These are phyloP conservation scores for Serpula lacrymans DNA, from an alignment of 768 basidiomycete species.

Conservation along the genomic window DNA sequence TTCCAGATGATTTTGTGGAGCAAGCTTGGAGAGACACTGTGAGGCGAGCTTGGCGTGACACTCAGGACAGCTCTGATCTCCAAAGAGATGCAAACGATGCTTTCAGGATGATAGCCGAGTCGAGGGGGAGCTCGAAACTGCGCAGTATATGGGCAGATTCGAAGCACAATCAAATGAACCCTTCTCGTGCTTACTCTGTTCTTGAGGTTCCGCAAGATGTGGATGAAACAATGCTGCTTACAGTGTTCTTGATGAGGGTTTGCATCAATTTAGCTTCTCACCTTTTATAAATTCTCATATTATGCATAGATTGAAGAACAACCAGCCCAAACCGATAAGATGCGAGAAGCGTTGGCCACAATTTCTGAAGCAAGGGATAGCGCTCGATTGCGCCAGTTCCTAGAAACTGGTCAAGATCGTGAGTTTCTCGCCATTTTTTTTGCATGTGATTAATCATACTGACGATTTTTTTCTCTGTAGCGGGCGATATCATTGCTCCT, in stretches of 20 bases:
- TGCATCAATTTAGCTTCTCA: constrained; percentile 14
- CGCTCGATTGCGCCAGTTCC: constrained; percentile 60
- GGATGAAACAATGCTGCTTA: constrained; percentile 75
- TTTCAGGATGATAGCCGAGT: constrained; percentile 65
- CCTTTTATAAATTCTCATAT: constrained; percentile 8
- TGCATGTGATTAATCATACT: constrained; percentile 4
- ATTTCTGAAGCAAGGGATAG: constrained; percentile 78
- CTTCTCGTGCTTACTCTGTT: constrained; percentile 66
- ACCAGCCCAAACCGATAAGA: constrained; percentile 61
- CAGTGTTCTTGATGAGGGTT: constrained; percentile 70
- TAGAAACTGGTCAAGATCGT: constrained; percentile 74
- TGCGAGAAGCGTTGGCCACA: constrained; percentile 68
- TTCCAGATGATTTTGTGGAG: constrained; percentile 66
- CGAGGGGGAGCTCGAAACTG: constrained; percentile 48
- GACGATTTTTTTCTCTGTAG: constrained; percentile 29
- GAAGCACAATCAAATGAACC: constrained; percentile 59
- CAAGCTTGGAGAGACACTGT: constrained; percentile 65
- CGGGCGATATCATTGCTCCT: constrained; percentile 57
- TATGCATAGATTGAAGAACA: constrained; percentile 74
- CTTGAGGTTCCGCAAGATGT: constrained; percentile 69
- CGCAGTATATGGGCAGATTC: constrained; percentile 50
- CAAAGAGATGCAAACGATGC: constrained; percentile 63
- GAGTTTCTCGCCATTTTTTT: constrained; percentile 29
- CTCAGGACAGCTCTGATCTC: constrained; percentile 39
- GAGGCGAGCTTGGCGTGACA: constrained; percentile 52